Base-by-base conservation (phyloP, 1,284 basidiomycete species). In the Cutaneotrichosporon dermatis region DNA sequence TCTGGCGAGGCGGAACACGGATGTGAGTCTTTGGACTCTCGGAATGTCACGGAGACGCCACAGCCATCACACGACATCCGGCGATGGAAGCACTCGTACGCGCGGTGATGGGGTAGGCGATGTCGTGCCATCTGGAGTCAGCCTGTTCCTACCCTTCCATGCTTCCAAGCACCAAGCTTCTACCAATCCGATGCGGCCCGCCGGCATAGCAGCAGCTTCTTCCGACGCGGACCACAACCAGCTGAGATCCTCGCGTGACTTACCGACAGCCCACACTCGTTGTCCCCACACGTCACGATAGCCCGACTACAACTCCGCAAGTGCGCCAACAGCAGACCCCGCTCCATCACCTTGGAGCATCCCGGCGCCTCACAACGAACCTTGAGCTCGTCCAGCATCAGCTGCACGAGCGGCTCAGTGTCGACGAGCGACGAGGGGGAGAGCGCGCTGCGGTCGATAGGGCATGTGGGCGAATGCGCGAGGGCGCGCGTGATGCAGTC, bases 381-480 rank as follows among this genome's bases (percentile, higher is more conserved):
- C 35, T 84, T 60, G 45, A 93, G 81, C 78, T 92, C 90, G 66
- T 92, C 89, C 43, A 92, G 88, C 68, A 93, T 85, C 48, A 73
- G 66, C 57, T 60, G 68, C 33, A 68, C 57, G 2, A 65, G 53
- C 51, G 61, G 65, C 42, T 63, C 59, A 33, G 51, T 65, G 43
- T 64, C 69, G 54, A 64, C 55, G 43, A 73, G 55, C 36, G 61
- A 64, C 7, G 63, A 51, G 9, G 55, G 36, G 6, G 66, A 66
- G 41, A 92, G 80, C 0, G 84, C 81, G 13, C 83, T 85, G 15
- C 90, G 84, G 76, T 92, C 90, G 46, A 92, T 85, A n/a, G 90
- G 90, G 72, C 90, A 93, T 65, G 86, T 45, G 8, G 68, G 66
- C 35, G 71, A 68, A 48, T 67, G 64, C 4, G 76, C 71, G 9